Evolutionary conservation across 2,329 filamentous ascomycete species (phyloP), one percentile per base, ranked within the genome.

Genomic region (Fusarium proliferatum): DNA sequence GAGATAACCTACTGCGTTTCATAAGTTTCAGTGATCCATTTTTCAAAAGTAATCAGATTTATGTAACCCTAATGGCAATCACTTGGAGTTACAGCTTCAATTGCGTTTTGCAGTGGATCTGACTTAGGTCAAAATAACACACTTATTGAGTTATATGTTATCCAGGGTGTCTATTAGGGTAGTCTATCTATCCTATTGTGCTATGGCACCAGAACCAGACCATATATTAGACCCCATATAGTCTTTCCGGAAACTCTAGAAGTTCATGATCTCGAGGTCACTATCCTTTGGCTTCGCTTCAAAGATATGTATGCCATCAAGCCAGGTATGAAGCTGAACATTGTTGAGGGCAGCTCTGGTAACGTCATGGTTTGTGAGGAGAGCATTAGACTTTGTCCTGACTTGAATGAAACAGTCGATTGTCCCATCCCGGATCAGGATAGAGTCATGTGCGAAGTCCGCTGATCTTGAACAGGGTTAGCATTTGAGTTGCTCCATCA

Each of bases 1-100:
- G 6, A 11, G n/a, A 36, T 36, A 26, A 36, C 9, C 4, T 1
- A 7, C 3, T 26, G 8, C n/a, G 15, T 36, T 17, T 19, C 1
- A 3, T 15, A 19, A 15, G n/a, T 11, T 19, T 34, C 1, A 15
- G 19, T 5, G 11, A 19, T 23, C 9, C 9, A 4, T 52, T 23
- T 26, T 10, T 36, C 3, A 4, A 3, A 26, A 34, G 9, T 4
- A 34, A 19, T 15, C 12, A 19, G 16, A 8, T 36, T 23, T 36
- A 19, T 36, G 2, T 3, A 19, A 36, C 9, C 9, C 3, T 8
- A 52, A 52, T 52, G n/a, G 15, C 1, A 41, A 3, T n/a, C 7
- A 41, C 19, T 41, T 26, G 10, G 15, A 55, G 26, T 55, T 12
- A 55, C 23, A n/a, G 19, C 49, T n/a, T 49, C 23, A 6, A 17